Conservation (phyloP, 2,329 filamentous ascomycete genomes). For the Aspergillus fischeri region DNA sequence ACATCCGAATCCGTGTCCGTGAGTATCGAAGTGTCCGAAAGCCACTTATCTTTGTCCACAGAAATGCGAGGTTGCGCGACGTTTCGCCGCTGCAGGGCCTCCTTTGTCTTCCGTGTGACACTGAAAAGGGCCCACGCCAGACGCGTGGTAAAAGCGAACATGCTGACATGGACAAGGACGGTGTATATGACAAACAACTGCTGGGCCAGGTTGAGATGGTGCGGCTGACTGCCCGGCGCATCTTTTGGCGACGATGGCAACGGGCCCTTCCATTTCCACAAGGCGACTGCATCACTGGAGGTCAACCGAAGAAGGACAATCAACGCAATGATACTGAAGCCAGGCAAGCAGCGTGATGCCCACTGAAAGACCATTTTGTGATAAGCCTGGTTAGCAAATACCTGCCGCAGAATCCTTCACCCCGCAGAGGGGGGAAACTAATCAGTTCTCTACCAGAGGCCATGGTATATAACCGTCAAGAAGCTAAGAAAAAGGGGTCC, state of each 20-base stretch:
- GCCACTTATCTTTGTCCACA: background rate
- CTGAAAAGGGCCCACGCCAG: slow-evolving; percentile 46
- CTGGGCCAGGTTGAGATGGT: slow-evolving; percentile 20
- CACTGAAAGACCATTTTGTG: slow-evolving; percentile 22
- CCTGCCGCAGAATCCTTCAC: background rate
- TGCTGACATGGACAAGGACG: slow-evolving; percentile 60
- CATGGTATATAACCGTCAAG: background rate
- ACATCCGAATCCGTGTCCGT: background rate
- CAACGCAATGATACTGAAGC: slow-evolving; percentile 26
- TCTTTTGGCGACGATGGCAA: background rate
- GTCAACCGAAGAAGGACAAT: slow-evolving; percentile 16
- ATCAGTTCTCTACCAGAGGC: background rate
- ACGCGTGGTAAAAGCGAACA: slow-evolving; percentile 54
- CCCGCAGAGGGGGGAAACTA: background rate
- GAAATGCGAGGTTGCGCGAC: background rate
- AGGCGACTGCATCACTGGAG: slow-evolving; percentile 16
- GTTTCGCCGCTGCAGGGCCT: slow-evolving; percentile 23
- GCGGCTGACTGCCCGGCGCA: background rate
- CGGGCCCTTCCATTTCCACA: slow-evolving; percentile 12
- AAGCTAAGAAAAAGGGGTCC: background rate
- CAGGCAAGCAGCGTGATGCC: slow-evolving; percentile 27
- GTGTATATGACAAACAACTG: slow-evolving; percentile 60
- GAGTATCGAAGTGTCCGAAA: background rate
- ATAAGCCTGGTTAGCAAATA: background rate
- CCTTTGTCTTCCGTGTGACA: slow-evolving; percentile 26